Evolutionary conservation across 2,329 filamentous ascomycete species (phyloP).

Genomic region (Teratosphaeria gauchensis): DNA sequence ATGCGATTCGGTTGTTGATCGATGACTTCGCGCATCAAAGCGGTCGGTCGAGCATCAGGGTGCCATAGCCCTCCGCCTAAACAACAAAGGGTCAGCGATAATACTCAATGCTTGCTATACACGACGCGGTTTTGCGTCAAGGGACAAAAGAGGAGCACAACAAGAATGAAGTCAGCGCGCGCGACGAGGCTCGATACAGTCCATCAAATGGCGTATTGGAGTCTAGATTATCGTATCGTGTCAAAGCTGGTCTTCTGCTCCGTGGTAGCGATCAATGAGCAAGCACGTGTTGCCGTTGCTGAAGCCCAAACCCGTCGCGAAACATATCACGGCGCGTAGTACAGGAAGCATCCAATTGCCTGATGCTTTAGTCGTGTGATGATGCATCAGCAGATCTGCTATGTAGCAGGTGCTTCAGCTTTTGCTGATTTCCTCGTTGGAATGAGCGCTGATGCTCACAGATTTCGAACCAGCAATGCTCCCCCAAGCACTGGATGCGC

Average conservation of each 20-base stretch:
- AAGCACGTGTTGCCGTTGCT: neutral
- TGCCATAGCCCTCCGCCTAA: conserved; percentile 72
- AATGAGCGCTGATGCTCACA: neutral
- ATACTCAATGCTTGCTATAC: neutral
- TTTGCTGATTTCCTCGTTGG: neutral
- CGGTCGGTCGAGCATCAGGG: conserved; percentile 58
- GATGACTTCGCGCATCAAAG: conserved; percentile 61
- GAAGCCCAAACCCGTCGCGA: too few relatives aligned
- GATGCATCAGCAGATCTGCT: neutral
- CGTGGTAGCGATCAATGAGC: neutral
- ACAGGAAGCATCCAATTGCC: neutral
- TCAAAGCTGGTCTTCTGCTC: neutral
- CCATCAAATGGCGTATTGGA: neutral
- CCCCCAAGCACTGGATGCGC: neutral
- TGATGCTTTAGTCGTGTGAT: neutral
- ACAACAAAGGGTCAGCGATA: neutral
- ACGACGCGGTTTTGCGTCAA: neutral
- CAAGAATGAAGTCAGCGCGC: neutral
- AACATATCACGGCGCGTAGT: neutral
- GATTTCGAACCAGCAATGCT: neutral
- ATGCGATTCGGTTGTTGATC: conserved; percentile 62
- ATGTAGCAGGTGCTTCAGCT: neutral
- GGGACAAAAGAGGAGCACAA: neutral
- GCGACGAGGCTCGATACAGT: neutral
- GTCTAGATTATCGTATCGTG: neutral